A percentile compares a stretch with the other conserved stretches of the same genome.
These are phyloP conservation scores for Daedaleopsis nitida DNA, from an alignment of 768 basidiomycete genomes.

Conservation along the genomic window DNA sequence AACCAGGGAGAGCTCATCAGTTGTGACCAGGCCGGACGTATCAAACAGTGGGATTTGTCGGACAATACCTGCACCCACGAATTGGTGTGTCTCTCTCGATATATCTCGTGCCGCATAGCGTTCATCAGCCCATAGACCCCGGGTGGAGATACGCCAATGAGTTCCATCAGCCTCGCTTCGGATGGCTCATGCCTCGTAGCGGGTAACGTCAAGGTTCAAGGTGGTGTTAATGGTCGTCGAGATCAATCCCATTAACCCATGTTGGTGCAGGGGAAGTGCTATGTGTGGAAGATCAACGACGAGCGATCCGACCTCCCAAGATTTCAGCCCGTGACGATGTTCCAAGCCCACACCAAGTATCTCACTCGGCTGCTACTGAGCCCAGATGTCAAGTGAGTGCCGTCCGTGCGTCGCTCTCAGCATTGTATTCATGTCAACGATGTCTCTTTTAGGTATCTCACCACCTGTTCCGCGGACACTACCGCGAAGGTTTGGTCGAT, in stretches of 20 bases:
- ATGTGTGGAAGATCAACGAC: conserved; percentile 96
- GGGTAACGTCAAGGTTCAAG: conserved; percentile 88
- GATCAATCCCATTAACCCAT: not conserved
- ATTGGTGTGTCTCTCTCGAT: conserved; percentile 56
- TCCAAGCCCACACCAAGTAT: conserved; percentile 93
- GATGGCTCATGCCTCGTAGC: conserved; percentile 96
- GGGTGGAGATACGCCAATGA: conserved; percentile 93
- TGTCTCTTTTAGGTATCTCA: conserved; percentile 68
- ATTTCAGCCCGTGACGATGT: conserved; percentile 94
- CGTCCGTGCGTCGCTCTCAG: not conserved
- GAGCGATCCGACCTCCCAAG: conserved; percentile 73
- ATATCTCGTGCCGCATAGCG: not conserved
- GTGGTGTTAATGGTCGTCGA: not conserved
- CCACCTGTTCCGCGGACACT: conserved; percentile 97
- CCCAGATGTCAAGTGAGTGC: conserved; percentile 86
- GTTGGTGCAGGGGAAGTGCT: conserved; percentile 79
- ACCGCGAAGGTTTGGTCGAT: conserved; percentile 98
- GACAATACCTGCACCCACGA: conserved; percentile 97
- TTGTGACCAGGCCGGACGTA: conserved; percentile 96
- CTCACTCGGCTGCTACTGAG: conserved; percentile 90
- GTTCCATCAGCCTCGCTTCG: conserved; percentile 90
- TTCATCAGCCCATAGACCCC: conserved; percentile 69
- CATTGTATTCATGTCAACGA: conserved; percentile 15
- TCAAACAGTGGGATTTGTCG: conserved; percentile 98
- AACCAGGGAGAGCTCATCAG: conserved; percentile 99